Conservation (phyloP, 805 yeast genomes). For the Myxozyma neotropica region DNA sequence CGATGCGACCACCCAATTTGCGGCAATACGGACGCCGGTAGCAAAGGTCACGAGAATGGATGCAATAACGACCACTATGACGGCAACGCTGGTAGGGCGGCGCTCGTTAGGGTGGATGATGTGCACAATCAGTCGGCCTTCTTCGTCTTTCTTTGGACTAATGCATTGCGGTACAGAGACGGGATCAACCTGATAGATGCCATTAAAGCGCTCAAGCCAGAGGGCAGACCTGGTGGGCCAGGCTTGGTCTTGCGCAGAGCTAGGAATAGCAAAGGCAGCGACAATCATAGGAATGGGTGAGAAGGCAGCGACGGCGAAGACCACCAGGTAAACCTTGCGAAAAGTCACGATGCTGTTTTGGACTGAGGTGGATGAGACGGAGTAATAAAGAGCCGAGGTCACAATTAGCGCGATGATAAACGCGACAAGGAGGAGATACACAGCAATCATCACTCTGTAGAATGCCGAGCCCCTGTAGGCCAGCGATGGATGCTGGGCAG, state of each 20-base stretch:
- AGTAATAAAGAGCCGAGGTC: not conserved
- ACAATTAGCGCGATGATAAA: not conserved
- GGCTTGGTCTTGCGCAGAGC: not conserved
- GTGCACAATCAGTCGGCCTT: not conserved
- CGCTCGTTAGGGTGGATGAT: not conserved
- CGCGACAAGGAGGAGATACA: not conserved
- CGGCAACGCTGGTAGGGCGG: not conserved
- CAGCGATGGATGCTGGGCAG: conserved; percentile 3
- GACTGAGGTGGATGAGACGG: not conserved
- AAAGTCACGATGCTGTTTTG: not conserved
- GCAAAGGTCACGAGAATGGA: not conserved
- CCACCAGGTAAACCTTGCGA: not conserved
- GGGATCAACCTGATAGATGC: not conserved
- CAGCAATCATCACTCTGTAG: not conserved
- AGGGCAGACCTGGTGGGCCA: conserved; percentile 4
- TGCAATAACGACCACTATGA: not conserved
- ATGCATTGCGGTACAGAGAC: not conserved
- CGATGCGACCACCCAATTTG: not conserved
- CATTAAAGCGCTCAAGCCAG: not conserved
- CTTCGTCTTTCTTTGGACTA: not conserved
- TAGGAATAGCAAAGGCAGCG: conserved; percentile 1
- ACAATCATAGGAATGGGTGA: not conserved
- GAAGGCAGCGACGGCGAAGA: not conserved
- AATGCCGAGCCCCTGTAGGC: not conserved
- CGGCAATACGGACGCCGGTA: not conserved